Conservation (phyloP, 805 yeast genomes). For the Metschnikowia dekortorum region DNA sequence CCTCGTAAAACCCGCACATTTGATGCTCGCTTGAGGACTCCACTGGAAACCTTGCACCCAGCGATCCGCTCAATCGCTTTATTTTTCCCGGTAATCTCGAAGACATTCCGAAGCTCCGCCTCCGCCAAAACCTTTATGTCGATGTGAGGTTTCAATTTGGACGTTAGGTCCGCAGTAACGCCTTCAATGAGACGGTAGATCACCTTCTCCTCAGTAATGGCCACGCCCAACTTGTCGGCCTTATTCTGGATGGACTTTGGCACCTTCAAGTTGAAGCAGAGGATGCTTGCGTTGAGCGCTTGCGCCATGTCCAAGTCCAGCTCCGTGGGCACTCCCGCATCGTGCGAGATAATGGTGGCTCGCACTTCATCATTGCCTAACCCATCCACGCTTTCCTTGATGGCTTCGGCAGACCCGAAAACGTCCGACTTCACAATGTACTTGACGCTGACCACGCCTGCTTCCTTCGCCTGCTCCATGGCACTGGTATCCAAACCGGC, state of each 20-base stretch:
- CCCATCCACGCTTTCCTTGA: slow-evolving; percentile 70
- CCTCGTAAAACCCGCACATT: slow-evolving; percentile 55
- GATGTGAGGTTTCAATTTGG: slow-evolving; percentile 57
- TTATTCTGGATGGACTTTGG: slow-evolving; percentile 58
- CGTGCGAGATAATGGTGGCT: slow-evolving; percentile 63
- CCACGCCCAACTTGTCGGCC: slow-evolving; percentile 56
- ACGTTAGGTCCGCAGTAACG: slow-evolving; percentile 61
- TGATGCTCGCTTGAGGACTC: slow-evolving; percentile 58
- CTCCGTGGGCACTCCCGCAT: slow-evolving; percentile 71
- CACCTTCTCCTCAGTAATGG: slow-evolving; percentile 63
- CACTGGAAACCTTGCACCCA: slow-evolving; percentile 77
- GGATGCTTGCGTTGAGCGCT: slow-evolving; percentile 54
- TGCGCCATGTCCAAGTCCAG: slow-evolving; percentile 39
- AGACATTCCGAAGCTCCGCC: slow-evolving; percentile 65
- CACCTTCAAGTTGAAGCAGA: slow-evolving; percentile 72
- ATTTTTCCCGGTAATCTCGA: slow-evolving; percentile 57
- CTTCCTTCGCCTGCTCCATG: slow-evolving; percentile 30
- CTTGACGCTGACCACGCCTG: slow-evolving; percentile 20
- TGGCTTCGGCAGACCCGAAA: slow-evolving; percentile 92
- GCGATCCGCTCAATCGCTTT: slow-evolving; percentile 64
- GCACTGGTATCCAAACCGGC: slow-evolving; percentile 57
- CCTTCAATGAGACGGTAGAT: slow-evolving; percentile 87
- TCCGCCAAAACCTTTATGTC: slow-evolving; percentile 66
- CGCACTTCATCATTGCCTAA: slow-evolving; percentile 86
- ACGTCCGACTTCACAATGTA: slow-evolving; percentile 89